phyloP scores from a whole-genome alignment of 139 green algal genomes.

The Diplosphaera chodatii region DNA sequence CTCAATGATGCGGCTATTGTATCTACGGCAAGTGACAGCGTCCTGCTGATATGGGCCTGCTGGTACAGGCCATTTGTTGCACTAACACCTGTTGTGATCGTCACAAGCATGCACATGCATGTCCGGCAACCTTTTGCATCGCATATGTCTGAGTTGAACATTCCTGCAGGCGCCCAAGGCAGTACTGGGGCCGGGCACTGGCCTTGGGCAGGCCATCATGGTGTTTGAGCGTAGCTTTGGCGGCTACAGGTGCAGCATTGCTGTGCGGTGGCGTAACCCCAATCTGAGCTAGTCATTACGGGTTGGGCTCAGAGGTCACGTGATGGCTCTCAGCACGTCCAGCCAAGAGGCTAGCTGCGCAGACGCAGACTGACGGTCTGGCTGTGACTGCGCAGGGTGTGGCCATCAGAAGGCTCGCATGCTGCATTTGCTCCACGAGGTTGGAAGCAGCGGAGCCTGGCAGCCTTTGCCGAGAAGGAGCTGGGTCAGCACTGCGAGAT shows the following conservation, averaged over 20 bases:
- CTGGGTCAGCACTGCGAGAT: conserved; percentile 72
- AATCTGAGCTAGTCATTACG: no score
- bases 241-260: conserved; percentile 36
- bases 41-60: no score
- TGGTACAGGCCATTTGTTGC: no score
- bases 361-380: no score
- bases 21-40: no score
- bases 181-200: conserved; percentile 88
- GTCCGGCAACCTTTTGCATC: no score
- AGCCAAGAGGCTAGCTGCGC: no score
- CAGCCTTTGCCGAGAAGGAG: conserved; percentile 52
- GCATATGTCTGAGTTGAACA: background rate
- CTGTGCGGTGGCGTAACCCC: no score
- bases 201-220: conserved; percentile 80
- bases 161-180: conserved; percentile 56
- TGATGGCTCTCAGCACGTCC: no score
- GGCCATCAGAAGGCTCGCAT: conserved; percentile 74
- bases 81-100: no score
- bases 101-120: no score
- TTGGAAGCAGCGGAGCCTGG: conserved; percentile 76
- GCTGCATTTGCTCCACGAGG: conserved; percentile 77
- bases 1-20: conserved; percentile 51
- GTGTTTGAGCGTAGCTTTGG: conserved; percentile 64
- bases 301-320: no score
- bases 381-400: conserved; percentile 15